Evolutionary conservation across 495 filamentous ascomycete genomes (phyloP).

Genomic region (Darksidea phi): DNA sequence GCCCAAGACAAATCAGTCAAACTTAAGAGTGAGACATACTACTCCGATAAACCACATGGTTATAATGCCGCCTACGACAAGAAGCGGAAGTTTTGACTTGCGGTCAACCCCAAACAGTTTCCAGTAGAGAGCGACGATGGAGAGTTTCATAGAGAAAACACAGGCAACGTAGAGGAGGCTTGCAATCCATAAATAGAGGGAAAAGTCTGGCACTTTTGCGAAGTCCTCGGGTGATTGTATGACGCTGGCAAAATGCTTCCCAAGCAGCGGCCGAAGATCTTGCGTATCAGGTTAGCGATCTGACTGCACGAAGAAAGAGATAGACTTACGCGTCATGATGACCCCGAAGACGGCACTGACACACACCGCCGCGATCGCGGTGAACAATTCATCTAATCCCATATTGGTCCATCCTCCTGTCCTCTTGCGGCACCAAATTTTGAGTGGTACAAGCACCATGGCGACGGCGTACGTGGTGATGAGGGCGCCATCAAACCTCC

Average conservation of each 20-base stretch:
- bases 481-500: conserved; percentile 10
- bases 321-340: conserved; percentile 9
- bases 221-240: conserved; percentile 1
- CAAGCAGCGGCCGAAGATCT: not conserved
- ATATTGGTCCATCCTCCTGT: conserved; percentile 19
- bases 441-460: conserved; percentile 22
- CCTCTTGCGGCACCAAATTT: conserved; percentile 15
- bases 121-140: conserved; percentile 35
- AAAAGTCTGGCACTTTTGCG: conserved; percentile 4
- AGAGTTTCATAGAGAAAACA: conserved; percentile 29
- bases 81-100: conserved; percentile 6
- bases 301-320: not conserved
- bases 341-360: conserved; percentile 21
- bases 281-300: too few species aligned
- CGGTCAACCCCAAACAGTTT: conserved; percentile 19
- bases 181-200: conserved; percentile 22
- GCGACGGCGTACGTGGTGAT: conserved; percentile 13
- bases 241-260: conserved; percentile 1
- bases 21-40: conserved; percentile 2
- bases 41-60: conserved; percentile 12
- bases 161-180: conserved; percentile 26
- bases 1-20: not conserved
- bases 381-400: conserved; percentile 27
- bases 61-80: not conserved
- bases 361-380: conserved; percentile 13